These are phyloP conservation scores for Laguncularia racemosa DNA, from an alignment of 345 rosid genomes.

Conservation along the genomic window DNA sequence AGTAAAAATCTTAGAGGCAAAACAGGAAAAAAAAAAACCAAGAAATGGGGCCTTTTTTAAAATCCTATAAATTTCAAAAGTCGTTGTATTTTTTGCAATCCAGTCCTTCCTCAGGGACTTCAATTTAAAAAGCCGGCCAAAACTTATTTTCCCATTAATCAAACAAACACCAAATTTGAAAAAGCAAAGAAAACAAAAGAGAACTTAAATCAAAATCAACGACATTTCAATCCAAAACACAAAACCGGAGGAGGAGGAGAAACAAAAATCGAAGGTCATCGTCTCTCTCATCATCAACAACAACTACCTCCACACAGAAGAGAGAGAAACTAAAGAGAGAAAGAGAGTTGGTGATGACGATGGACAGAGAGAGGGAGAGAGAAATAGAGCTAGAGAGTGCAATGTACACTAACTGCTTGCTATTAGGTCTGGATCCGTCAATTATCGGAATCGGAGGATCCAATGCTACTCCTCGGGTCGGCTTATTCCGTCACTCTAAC, in stretches of 20 bases:
- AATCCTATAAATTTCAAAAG: no score
- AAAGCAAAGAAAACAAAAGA: no score
- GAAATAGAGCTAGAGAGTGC: conserved; percentile 98
- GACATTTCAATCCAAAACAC: no score
- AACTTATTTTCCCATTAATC: conserved; percentile 2
- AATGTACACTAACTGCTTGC: conserved; percentile 96
- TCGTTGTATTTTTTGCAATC: conserved; percentile 8
- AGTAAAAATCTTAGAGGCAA: no score
- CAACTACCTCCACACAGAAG: conserved; percentile 6
- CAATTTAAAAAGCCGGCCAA: conserved; percentile 10
- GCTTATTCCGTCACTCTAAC: conserved; percentile 96
- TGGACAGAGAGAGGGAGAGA: conserved; percentile 99
- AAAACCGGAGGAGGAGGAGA: no score
- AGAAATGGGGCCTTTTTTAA: no score
- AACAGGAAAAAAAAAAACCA: no score
- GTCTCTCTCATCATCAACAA: no score
- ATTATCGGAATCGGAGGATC: conserved; percentile 81
- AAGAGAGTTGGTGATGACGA: conserved; percentile 54
- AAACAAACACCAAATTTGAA: no score
- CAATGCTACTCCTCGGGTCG: conserved; percentile 80
- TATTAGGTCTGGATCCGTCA: conserved; percentile 91
- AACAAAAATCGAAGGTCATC: no score
- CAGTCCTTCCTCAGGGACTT: conserved; percentile 10
- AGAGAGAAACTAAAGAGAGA: conserved; percentile 9
- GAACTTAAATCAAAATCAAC: no score